Conservation (phyloP, 1,284 basidiomycete species). For the Fomitiporia mediterranea region DNA sequence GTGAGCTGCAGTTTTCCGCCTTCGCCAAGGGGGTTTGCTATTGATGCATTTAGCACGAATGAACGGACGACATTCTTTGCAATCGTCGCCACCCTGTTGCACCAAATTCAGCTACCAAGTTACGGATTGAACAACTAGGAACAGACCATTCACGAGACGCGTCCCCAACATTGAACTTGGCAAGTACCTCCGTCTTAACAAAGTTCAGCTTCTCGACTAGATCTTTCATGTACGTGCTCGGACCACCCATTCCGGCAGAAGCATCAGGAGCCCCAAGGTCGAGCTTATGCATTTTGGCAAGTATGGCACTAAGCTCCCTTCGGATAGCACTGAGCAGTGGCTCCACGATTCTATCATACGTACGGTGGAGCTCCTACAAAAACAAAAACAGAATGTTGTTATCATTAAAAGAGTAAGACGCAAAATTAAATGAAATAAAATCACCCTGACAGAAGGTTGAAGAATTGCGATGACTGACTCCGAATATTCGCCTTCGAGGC, state of each 20-base stretch:
- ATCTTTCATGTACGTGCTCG: slow-evolving; percentile 87
- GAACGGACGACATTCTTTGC: slow-evolving; percentile 74
- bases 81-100: slow-evolving; percentile 56
- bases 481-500: slow-evolving; percentile 67
- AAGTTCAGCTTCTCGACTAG: slow-evolving; percentile 81
- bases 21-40: slow-evolving; percentile 84
- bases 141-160: slow-evolving; percentile 67
- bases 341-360: slow-evolving; percentile 63
- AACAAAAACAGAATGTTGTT: background rate
- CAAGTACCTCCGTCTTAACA: slow-evolving; percentile 72
- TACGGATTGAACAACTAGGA: slow-evolving; percentile 2
- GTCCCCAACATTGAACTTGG: slow-evolving; percentile 66
- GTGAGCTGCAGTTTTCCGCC: slow-evolving; percentile 87
- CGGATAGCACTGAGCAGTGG: slow-evolving; percentile 71
- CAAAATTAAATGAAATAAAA: no score
- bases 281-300: slow-evolving; percentile 77
- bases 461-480: slow-evolving; percentile 57
- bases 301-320: slow-evolving; percentile 72
- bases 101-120: background rate
- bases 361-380: slow-evolving; percentile 49
- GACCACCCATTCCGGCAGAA: slow-evolving; percentile 56
- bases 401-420: no score
- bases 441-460: slow-evolving; percentile 62
- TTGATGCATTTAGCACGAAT: slow-evolving; percentile 87
- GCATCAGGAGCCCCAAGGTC: slow-evolving; percentile 70